A percentile compares a stretch with the other conserved stretches of the same genome.
Conservation (phyloP, 2,329 filamentous ascomycete species). For the Talaromyces sp. region DNA sequence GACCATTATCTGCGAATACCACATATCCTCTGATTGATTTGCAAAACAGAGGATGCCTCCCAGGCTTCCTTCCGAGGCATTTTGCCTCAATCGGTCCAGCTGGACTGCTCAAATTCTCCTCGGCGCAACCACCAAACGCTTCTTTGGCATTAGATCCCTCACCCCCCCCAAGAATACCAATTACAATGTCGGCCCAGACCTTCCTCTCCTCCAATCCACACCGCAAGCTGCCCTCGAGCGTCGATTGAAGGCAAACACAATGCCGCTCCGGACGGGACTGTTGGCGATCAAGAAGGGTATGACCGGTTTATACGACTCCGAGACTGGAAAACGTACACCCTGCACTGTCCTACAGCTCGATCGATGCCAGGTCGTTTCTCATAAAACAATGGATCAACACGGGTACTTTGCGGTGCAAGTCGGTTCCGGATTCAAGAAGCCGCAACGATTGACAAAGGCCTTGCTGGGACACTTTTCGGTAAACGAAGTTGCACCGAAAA, state of each 20-base stretch:
- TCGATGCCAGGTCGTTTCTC: constrained; percentile 79
- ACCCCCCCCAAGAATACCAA: constrained; percentile 50
- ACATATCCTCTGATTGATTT: constrained; percentile 11
- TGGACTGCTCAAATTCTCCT: constrained; percentile 26
- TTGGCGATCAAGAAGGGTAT: constrained; percentile 92
- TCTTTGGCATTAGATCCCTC: constrained; percentile 56
- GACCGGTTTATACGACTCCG: constrained; percentile 78
- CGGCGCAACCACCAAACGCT: constrained; percentile 30
- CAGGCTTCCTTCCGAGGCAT: constrained; percentile 23
- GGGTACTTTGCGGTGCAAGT: constrained; percentile 95
- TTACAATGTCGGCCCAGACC: constrained; percentile 51
- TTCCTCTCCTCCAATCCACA: constrained; percentile 53
- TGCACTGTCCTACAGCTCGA: constrained; percentile 95
- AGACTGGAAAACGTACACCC: constrained; percentile 70
- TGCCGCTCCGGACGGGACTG: constrained; percentile 70
- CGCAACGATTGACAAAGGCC: constrained; percentile 74
- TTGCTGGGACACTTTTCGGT: constrained; percentile 83
- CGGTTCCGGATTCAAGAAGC: constrained; percentile 69
- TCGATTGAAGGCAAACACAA: constrained; percentile 49
- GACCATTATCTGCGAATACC: not conserved
- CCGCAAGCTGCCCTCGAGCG: constrained; percentile 58
- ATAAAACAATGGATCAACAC: constrained; percentile 74
- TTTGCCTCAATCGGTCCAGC: constrained; percentile 29
- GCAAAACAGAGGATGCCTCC: constrained; percentile 13
- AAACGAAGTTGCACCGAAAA: constrained; percentile 77